Evolutionary conservation across 139 green algal genomes (phyloP), one percentile per base, ranked within the genome.

Genomic region (Micromonas commoda): DNA sequence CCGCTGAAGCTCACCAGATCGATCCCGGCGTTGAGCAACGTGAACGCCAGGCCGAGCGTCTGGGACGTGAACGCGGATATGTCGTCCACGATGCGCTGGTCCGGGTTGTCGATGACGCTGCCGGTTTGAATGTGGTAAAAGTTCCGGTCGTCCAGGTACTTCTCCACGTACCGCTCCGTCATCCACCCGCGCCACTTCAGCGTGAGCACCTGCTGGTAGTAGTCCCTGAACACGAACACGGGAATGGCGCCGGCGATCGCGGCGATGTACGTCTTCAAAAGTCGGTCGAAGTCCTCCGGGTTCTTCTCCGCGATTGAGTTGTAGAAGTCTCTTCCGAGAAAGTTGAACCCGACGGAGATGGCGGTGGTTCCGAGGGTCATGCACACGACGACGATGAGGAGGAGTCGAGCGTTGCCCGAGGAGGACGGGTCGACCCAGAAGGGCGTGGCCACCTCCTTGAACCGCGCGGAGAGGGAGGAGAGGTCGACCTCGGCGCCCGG

Each of bases 261-360:
- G 23, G 38, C 78, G 23, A 93, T 77, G 81, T 88, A 94, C 69
- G 88, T 86, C 66, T 91, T 21, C 45, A 99, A 85, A 87, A 97
- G 93, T 67, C 87, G 74, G 20, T 81, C 76, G 81, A 97, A 98
- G 19, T 64, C 79, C 61, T 85, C 87, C 37, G 82, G 84, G 70
- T 97, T 82, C 81, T 93, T 96, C 37, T 94, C 89, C 16, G 80
- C 85, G 39, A 99, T 75, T 1, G 95, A 93, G 38, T 97, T 99
- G 90, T 97, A 99, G 45, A 98, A 99, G 89, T 99, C 95, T 28
- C 95, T 87, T n/a, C 92, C 93, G 32, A 99, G 85, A 80, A 96
- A 99, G 84, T 91, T 97, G 90, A 99, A 99, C 4, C 88, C 28
- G 29, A 99, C 95, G 81, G 64, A 82, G 57, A 88, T 76, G 26